phyloP scores from a whole-genome alignment of 1,139 yeast species.

The Debaryomyces psychrophilus region DNA sequence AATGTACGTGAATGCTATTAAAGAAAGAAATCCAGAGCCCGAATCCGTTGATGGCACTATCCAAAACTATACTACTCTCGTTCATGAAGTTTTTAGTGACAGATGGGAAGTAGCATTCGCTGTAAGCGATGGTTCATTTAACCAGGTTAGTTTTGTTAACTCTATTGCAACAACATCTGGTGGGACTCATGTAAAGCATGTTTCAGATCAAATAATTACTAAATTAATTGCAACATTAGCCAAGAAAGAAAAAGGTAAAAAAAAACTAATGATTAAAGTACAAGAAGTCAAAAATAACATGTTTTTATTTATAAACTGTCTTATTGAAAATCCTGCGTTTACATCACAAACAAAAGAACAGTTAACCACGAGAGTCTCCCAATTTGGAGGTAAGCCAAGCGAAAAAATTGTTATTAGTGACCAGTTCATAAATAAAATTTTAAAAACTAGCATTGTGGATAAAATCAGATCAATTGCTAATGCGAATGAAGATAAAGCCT shows the following conservation, averaged over 20 bases:
- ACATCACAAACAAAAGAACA: constrained; percentile 98
- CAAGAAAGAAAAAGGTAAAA: constrained; percentile 76
- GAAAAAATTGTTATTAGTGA: constrained; percentile 71
- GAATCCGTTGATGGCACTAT: constrained; percentile 28
- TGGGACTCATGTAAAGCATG: constrained; percentile 91
- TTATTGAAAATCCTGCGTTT: constrained; percentile 95
- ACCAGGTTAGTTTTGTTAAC: constrained; percentile 95
- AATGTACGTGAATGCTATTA: constrained; percentile 77
- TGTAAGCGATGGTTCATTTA: constrained; percentile 83
- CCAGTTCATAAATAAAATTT: constrained; percentile 69
- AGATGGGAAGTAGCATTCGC: constrained; percentile 98
- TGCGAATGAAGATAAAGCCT: constrained; percentile 84
- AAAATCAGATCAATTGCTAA: constrained; percentile 81
- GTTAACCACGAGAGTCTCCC: constrained; percentile 82
- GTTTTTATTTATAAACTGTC: constrained; percentile 88
- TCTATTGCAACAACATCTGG: constrained; percentile 98
- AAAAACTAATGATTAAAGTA: constrained; percentile 75
- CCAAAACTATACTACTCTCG: constrained; percentile 54
- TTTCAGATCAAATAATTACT: constrained; percentile 80
- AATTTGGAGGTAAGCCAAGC: constrained; percentile 75
- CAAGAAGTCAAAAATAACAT: constrained; percentile 88
- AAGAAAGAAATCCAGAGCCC: constrained; percentile 38
- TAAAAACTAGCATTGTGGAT: constrained; percentile 79
- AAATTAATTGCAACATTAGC: constrained; percentile 65
- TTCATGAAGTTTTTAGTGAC: constrained; percentile 69